Base-by-base conservation (phyloP, 805 yeast genomes). In the Wickerhamiella vanderwaltii region DNA sequence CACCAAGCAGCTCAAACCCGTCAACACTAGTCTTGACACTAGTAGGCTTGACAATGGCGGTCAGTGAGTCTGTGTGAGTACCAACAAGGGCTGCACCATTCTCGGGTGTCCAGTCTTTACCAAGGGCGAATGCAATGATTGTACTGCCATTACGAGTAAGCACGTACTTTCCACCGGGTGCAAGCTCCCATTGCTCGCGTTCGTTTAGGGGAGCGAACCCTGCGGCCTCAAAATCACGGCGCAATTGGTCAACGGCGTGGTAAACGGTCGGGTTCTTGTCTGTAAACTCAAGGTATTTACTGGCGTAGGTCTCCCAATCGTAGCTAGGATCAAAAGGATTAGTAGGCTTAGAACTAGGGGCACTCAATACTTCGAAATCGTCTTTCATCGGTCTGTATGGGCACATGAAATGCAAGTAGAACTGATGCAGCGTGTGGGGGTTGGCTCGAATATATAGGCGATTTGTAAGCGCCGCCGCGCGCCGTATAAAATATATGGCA, bases 1-100 rank as follows among this genome's bases (percentile, higher is more conserved):
- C 84, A 5, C 93, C 95, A 23, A 84, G 64, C 36, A 79, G 61
- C 49, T 80, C 83, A 58, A 72, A 84, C 23, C 93, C 93, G 44
- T 80, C 86, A 12, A 77, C 73, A 7, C 67, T 62, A 6, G 57
- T 54, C 54, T 77, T 79, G 46, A 65, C 65, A 12, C 88, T 78
- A 39, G 68, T 64, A 1, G 95, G 94, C 63, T 84, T 84, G 55
- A 84, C 66, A 46, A 71, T 67, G 4, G 71, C 73, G 11, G 84
- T 69, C 47, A 82, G 63, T 0, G 88, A 71, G 60, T 84, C 94
- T 35, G 78, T 71, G 60, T 82, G 93, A n/a, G 77, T 63, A 3
- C 83, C 91, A 48, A 79, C 69, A 36, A 74, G 67, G 36, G 84
- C 91, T 1, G 77, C 75, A n/a, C 68, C 68, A 32, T 67, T 63